Evolutionary conservation across 2,329 filamentous ascomycete species (phyloP), one percentile per base, ranked within the genome.

Genomic region (Talaromyces sp.): DNA sequence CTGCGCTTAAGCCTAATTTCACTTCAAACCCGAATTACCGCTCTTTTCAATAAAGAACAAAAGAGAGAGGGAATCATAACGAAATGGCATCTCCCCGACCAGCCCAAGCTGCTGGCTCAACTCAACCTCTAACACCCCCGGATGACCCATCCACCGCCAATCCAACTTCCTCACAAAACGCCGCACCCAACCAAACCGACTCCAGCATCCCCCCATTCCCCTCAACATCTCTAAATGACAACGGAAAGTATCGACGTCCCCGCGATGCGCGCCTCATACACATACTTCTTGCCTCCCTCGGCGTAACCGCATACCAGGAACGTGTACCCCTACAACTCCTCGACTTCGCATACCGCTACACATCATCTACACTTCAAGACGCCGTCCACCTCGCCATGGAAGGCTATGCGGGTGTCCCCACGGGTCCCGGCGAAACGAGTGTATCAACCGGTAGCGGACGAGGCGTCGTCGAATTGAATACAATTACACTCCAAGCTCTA

Each of bases 401-500:
- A 72, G 82, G 81, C 6, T 85, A 85, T 66, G 76, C 81, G 1
- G 80, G 79, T 4, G 76, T 77, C 0, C 64, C 70, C 13, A 70
- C 70, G 2, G 70, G 68, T 8, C 69, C 72, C 9, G 71, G 72
- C n/a, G 68, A 66, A 33, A 66, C 69, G 2, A 72, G 69, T 31
- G 75, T 74, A 14, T 72, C 72, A 6, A 71, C 71, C 13, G 72
- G 71, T 1, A 73, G 76, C 39, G 70, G 76, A 33, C 73, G 78
- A 56, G 77, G 75, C 11, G 60, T 35, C n/a, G 73, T 73, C 0
- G 85, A 85, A 31, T 76, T 82, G 13, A 82, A 80, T 43, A 80
- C 80, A 14, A 80, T 90, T n/a, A 83, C 80, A 24, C 74, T 89
- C 13, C 80, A 83, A 35, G 84, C 85, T 63, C 73, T 90, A 57